A percentile compares a stretch with the other conserved stretches of the same genome.
Conservation (phyloP, 2,329 filamentous ascomycete genomes). For the Chlorencoelia australis region DNA sequence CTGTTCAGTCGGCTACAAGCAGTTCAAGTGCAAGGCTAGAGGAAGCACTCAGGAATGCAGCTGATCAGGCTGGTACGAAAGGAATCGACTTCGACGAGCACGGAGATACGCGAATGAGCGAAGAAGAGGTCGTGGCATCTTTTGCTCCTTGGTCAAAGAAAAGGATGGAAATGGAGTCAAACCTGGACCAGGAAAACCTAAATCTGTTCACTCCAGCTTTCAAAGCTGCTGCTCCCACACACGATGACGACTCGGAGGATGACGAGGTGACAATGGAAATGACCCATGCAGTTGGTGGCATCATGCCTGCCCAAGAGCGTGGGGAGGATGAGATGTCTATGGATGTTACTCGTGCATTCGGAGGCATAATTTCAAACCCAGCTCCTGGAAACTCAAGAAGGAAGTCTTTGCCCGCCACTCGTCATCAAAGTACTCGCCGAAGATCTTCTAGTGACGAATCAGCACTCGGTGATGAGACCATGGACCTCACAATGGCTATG, state of each 20-base stretch:
- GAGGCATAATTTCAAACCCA: constrained; percentile 53
- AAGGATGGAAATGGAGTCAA: constrained; percentile 25
- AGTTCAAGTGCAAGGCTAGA: constrained; percentile 68
- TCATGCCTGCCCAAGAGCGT: constrained; percentile 26
- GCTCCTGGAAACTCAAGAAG: constrained; percentile 16
- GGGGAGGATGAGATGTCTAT: constrained; percentile 61
- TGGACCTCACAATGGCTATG: constrained; percentile 47
- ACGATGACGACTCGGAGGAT: constrained; percentile 20
- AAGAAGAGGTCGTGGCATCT: constrained; percentile 59
- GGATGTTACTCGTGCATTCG: constrained; percentile 81
- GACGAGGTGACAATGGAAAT: constrained; percentile 45
- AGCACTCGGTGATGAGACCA: constrained; percentile 30
- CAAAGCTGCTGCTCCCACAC: constrained; percentile 10
- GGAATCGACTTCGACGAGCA: constrained; percentile 47
- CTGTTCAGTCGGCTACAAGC: constrained; percentile 45
- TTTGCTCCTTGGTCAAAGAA: constrained; percentile 65
- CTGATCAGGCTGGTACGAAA: constrained; percentile 64
- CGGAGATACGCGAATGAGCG: constrained; percentile 40
- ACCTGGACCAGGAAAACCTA: constrained; percentile 38
- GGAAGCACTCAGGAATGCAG: constrained; percentile 65
- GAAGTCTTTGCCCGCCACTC: constrained; percentile 24
- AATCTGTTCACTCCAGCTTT: constrained; percentile 34
- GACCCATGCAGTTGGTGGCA: constrained; percentile 45
- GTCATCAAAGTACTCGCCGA: constrained; percentile 29
- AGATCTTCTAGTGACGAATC: constrained; percentile 26